phyloP scores from a whole-genome alignment of 345 rosid genomes.

The Eucalyptus fibrosa region DNA sequence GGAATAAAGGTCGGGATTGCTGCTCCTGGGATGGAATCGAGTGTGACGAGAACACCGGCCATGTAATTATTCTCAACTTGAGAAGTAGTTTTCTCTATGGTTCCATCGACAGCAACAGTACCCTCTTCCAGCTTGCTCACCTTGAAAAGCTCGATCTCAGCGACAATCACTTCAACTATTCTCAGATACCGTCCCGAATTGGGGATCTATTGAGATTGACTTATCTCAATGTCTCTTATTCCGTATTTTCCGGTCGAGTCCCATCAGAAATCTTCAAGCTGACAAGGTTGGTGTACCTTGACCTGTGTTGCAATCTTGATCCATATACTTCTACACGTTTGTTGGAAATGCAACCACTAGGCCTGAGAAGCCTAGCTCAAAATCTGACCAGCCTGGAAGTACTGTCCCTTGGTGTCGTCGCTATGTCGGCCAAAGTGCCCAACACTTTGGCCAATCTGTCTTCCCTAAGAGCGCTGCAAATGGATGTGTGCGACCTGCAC shows the following conservation, averaged over 20 bases:
- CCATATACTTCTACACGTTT: background rate
- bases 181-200: background rate
- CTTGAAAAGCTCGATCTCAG: background rate
- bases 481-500: background rate
- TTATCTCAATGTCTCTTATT: background rate
- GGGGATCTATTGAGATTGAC: background rate
- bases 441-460: background rate
- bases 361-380: background rate
- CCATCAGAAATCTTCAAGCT: slow-evolving; percentile 1
- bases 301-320: background rate
- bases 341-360: background rate
- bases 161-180: background rate
- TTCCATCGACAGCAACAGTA: background rate
- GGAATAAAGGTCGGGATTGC: too few species aligned
- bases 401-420: background rate
- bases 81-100: background rate
- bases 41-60: background rate
- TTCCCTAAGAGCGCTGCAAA: background rate
- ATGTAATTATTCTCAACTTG: background rate
- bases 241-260: background rate
- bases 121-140: background rate
- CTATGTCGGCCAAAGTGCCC: background rate
- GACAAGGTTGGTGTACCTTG: background rate
- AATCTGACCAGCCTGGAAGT: background rate
- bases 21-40: background rate